phyloP scores from a whole-genome alignment of 1,284 basidiomycete genomes.

The Cystobasidium slooffiae region DNA sequence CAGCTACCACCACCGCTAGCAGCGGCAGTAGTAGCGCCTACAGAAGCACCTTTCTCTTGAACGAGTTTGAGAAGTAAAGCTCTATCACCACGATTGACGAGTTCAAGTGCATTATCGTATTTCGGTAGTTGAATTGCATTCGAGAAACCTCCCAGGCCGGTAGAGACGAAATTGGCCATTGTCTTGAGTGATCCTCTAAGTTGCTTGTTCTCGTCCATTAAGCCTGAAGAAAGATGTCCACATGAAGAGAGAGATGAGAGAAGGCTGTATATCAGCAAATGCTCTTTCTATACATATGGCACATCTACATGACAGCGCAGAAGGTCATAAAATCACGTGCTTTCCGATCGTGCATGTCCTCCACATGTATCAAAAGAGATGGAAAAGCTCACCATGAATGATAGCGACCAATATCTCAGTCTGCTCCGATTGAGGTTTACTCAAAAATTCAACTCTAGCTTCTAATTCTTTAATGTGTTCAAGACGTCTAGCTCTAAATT shows the following conservation, averaged over 20 bases:
- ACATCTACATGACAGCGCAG: background rate
- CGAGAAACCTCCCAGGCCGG: constrained; percentile 16
- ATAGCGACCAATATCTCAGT: constrained; percentile 28
- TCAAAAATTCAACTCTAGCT: constrained; percentile 24
- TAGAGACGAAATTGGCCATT: constrained; percentile 27
- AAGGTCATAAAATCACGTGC: background rate
- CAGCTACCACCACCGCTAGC: background rate
- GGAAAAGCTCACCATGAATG: constrained; percentile 14
- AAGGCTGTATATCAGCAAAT: background rate
- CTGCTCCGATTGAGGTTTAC: constrained; percentile 29
- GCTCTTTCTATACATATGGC: background rate
- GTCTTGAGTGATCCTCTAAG: constrained; percentile 16
- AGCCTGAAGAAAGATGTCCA: background rate
- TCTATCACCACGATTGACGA: constrained; percentile 25
- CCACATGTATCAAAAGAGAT: background rate
- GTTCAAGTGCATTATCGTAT: constrained; percentile 26
- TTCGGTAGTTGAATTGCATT: constrained; percentile 2
- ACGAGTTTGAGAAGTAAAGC: constrained; percentile 18
- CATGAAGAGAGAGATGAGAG: background rate
- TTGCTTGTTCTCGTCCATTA: constrained; percentile 40
- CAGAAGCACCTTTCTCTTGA: constrained; percentile 15
- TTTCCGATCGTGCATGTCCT: background rate
- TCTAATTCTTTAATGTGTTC: constrained; percentile 32
- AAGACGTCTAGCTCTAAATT: constrained; percentile 21
- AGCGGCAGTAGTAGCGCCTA: background rate